These are phyloP conservation scores for Ulmus americana DNA, from an alignment of 331 rosid genomes.

Conservation along the genomic window DNA sequence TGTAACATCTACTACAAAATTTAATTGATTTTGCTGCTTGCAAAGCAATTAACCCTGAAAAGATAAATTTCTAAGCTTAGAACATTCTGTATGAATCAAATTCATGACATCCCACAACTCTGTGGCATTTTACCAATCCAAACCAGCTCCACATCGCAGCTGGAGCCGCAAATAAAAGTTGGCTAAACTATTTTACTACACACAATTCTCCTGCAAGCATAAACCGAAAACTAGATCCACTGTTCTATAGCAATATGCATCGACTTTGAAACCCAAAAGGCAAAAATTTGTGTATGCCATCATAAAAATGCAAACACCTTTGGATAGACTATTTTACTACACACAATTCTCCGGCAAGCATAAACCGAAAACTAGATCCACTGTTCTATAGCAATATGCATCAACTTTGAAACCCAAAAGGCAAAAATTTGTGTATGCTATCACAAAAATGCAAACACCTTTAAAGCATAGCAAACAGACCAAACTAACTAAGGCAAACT, in stretches of 20 bases:
- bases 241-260: background rate
- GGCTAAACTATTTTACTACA: no score
- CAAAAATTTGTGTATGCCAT: background rate
- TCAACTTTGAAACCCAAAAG: background rate
- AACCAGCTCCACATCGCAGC: no score
- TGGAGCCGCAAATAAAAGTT: background rate
- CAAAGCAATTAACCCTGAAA: conserved; percentile 25
- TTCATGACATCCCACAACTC: no score
- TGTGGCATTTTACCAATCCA: no score
- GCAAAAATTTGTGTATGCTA: background rate
- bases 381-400: background rate
- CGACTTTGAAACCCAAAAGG: background rate
- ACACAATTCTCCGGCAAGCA: no score
- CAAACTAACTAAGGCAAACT: background rate
- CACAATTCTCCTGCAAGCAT: no score
- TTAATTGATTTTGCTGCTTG: background rate
- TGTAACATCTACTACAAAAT: conserved; percentile 5
- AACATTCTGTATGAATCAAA: conserved; percentile 1
- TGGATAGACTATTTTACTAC: background rate
- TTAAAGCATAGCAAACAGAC: background rate
- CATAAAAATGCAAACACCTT: background rate
- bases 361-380: background rate
- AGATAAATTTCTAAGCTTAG: background rate
- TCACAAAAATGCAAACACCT: background rate
- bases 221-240: background rate